A percentile compares a stretch with the other conserved stretches of the same genome.
Conservation (phyloP, 305 asterid genomes). For the Fraxinus baroniana region DNA sequence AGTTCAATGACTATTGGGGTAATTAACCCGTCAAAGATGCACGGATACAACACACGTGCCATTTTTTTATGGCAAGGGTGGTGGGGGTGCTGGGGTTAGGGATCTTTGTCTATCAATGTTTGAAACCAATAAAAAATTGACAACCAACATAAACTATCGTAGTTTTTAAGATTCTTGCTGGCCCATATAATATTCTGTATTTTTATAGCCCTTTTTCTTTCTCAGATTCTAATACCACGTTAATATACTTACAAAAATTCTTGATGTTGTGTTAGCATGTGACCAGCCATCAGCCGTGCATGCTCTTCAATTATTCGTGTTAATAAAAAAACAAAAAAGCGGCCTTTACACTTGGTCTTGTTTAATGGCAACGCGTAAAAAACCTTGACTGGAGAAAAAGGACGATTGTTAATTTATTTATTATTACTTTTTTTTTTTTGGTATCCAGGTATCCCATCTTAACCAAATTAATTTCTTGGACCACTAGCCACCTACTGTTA, state of each 20-base stretch:
- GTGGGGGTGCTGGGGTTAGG: background rate
- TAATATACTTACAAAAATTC: conserved; percentile 18
- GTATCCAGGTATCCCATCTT: too few relatives aligned
- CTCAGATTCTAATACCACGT: background rate
- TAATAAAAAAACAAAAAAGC: background rate
- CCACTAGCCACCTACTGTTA: too few relatives aligned
- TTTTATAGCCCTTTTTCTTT: conserved; percentile 17
- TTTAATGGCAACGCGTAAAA: background rate
- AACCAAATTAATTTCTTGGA: too few relatives aligned
- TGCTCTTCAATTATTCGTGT: conserved; percentile 33
- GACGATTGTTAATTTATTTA: too few relatives aligned
- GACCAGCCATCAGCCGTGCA: conserved; percentile 43
- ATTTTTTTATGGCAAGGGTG: background rate
- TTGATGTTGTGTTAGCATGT: conserved; percentile 33
- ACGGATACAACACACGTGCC: background rate
- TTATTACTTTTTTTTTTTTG: too few relatives aligned
- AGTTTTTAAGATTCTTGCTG: conserved; percentile 15
- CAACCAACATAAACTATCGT: background rate
- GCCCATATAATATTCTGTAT: conserved; percentile 4
- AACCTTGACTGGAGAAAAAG: background rate
- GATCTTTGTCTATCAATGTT: conserved; percentile 24
- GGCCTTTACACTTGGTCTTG: background rate
- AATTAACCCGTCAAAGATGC: too few relatives aligned
- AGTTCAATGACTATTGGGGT: too few relatives aligned
- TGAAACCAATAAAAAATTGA: conserved; percentile 20